A percentile compares a stretch with the other conserved stretches of the same genome.
Evolutionary conservation across 192 early-diverging fungal species (phyloP).

Genomic region (Umbelopsis sp.): DNA sequence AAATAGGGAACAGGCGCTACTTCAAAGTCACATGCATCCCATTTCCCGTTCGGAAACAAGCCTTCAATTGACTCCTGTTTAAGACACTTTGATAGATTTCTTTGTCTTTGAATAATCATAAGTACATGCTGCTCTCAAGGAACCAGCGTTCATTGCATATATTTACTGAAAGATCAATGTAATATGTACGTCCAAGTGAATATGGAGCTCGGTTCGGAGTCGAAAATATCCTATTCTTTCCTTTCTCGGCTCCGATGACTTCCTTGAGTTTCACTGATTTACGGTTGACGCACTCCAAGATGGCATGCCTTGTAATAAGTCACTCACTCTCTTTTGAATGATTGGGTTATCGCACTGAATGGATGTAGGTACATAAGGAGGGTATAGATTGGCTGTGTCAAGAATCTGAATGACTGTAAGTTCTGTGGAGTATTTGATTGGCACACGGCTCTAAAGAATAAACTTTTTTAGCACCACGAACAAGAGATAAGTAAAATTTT

Average conservation of each 20-base stretch:
- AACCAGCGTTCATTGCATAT: too few relatives aligned
- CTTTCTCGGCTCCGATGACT: slow-evolving; percentile 2
- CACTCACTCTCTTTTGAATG: slow-evolving; percentile 48
- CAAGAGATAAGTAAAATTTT: neutral
- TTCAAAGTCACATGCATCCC: slow-evolving; percentile 14
- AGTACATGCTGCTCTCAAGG: too few relatives aligned
- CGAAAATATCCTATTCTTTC: neutral
- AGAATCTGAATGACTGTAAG: slow-evolving; percentile 46
- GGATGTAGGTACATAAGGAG: slow-evolving; percentile 45
- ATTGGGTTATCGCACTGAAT: slow-evolving; percentile 49
- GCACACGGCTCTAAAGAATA: slow-evolving; percentile 45
- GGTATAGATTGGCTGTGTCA: slow-evolving; percentile 42
- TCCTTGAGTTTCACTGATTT: neutral
- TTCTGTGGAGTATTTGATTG: slow-evolving; percentile 35
- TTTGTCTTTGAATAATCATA: too few relatives aligned
- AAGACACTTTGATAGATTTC: too few relatives aligned
- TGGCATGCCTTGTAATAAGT: slow-evolving; percentile 39
- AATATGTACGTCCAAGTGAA: too few relatives aligned
- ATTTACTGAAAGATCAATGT: too few relatives aligned
- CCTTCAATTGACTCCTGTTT: too few relatives aligned
- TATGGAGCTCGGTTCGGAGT: too few relatives aligned
- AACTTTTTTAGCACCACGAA: slow-evolving; percentile 7
- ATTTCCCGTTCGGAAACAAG: neutral
- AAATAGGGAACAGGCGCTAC: neutral
- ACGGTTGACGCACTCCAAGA: neutral